phyloP scores from a whole-genome alignment of 202 grass and related monocot genomes.

The Dendrocalamus latiflorus region DNA sequence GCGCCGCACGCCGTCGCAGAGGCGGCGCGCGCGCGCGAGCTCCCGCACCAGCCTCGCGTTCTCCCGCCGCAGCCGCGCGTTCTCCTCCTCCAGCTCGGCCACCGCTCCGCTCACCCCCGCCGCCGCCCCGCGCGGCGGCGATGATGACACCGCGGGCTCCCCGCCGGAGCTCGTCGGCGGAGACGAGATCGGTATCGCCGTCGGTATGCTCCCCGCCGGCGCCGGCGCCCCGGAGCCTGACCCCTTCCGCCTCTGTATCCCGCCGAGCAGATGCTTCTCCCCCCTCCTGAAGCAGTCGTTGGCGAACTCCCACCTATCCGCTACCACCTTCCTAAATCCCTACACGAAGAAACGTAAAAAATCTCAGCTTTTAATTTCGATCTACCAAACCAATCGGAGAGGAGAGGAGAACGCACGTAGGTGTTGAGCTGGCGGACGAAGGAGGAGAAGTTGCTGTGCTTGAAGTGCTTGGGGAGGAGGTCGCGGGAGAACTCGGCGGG shows the following conservation, averaged over 20 bases:
- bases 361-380: constrained; percentile 14
- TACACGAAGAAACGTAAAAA: neutral
- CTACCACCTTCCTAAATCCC: constrained; percentile 68
- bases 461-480: constrained; percentile 99
- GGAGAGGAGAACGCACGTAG: constrained; percentile 43
- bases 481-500: constrained; percentile 78
- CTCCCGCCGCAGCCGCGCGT: constrained; percentile 66
- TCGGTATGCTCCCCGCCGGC: neutral
- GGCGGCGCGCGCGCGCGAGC: constrained; percentile 44
- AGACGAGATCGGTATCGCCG: constrained; percentile 24
- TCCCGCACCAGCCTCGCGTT: constrained; percentile 59
- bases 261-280: constrained; percentile 58
- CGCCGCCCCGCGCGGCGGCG: constrained; percentile 18
- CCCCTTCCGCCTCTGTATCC: constrained; percentile 63
- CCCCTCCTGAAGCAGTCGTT: constrained; percentile 68
- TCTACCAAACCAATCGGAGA: constrained; percentile 12
- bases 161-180: constrained; percentile 59
- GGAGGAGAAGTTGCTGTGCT: constrained; percentile 93
- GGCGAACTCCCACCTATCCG: constrained; percentile 86
- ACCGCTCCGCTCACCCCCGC: constrained; percentile 6
- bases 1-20: constrained; percentile 51
- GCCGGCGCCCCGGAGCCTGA: neutral
- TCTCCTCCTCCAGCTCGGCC: constrained; percentile 63
- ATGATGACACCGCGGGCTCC: constrained; percentile 46
- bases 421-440: constrained; percentile 96